phyloP scores from a whole-genome alignment of 306 rosid genomes.

The Quercus variabilis region DNA sequence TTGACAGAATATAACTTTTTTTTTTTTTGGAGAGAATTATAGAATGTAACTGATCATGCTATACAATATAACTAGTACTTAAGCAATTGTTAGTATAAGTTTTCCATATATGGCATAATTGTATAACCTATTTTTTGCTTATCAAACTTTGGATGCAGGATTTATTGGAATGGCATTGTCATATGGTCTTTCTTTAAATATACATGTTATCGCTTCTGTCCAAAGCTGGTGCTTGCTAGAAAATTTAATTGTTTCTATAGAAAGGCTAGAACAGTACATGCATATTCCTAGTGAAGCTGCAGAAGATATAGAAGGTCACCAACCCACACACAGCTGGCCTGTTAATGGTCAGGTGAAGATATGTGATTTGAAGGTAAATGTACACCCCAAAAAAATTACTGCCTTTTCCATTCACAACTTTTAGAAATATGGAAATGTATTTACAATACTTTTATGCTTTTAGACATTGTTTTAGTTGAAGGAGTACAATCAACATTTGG shows the following conservation, averaged over 20 bases:
- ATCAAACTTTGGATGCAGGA: slow-evolving; percentile 12
- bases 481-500: too few relatives aligned
- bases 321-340: slow-evolving; percentile 28
- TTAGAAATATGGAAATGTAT: neutral
- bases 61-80: neutral
- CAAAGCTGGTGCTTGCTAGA: slow-evolving; percentile 25
- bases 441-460: neutral
- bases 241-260: slow-evolving; percentile 28
- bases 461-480: too few relatives aligned
- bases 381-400: too few relatives aligned
- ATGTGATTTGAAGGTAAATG: slow-evolving; percentile 27
- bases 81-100: neutral
- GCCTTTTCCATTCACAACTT: neutral
- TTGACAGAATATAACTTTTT: neutral
- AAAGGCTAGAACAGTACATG: slow-evolving; percentile 37
- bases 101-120: neutral
- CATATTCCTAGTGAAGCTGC: slow-evolving; percentile 33
- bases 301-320: slow-evolving; percentile 13
- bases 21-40: neutral
- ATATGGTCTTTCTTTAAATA: slow-evolving; percentile 25
- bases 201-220: slow-evolving; percentile 10
- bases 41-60: neutral
- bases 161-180: slow-evolving; percentile 32
- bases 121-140: neutral
- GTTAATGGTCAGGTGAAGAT: slow-evolving; percentile 25